A percentile compares a stretch with the other conserved stretches of the same genome.
Conservation (phyloP, 2,329 filamentous ascomycete species). For the Ophiognomonia clavigignenti-juglandacearum region DNA sequence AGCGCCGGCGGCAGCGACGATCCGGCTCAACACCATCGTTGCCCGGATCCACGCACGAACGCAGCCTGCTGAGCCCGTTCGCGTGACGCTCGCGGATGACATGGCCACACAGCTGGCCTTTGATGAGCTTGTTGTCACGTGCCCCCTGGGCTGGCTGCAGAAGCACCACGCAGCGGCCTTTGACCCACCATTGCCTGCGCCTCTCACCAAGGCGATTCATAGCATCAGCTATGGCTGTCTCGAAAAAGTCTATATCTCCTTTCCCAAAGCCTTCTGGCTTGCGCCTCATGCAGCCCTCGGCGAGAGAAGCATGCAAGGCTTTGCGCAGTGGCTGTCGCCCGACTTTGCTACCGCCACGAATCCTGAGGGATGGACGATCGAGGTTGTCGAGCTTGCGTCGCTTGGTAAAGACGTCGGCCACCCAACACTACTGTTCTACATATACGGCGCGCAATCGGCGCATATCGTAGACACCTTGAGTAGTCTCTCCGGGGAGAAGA, state of each 20-base stretch:
- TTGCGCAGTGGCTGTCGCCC: slow-evolving; percentile 72
- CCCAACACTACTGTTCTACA: slow-evolving; percentile 83
- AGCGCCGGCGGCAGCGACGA: slow-evolving; percentile 38
- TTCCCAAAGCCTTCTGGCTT: slow-evolving; percentile 72
- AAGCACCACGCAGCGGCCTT: slow-evolving; percentile 49
- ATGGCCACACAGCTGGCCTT: slow-evolving; percentile 32
- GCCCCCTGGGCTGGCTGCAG: slow-evolving; percentile 66
- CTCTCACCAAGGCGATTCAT: slow-evolving; percentile 56
- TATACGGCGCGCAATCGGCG: slow-evolving; percentile 57
- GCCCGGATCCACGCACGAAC: slow-evolving; percentile 35
- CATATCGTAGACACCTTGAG: slow-evolving; percentile 33
- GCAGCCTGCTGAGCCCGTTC: slow-evolving; percentile 11
- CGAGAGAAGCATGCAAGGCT: slow-evolving; percentile 51
- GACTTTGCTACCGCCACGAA: slow-evolving; percentile 60
- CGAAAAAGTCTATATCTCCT: slow-evolving; percentile 68
- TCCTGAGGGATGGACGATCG: slow-evolving; percentile 65
- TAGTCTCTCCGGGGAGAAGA: slow-evolving; percentile 35
- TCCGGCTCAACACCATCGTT: slow-evolving; percentile 47
- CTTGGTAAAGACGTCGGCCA: slow-evolving; percentile 53
- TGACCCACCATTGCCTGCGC: slow-evolving; percentile 51
- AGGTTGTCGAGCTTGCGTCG: slow-evolving; percentile 71
- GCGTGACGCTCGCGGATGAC: slow-evolving; percentile 5
- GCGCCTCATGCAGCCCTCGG: slow-evolving; percentile 28
- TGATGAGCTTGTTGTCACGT: slow-evolving; percentile 64
- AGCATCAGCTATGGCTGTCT: slow-evolving; percentile 65